These are phyloP conservation scores for Xylaria bambusicola DNA, from an alignment of 495 filamentous ascomycete species.

Conservation along the genomic window DNA sequence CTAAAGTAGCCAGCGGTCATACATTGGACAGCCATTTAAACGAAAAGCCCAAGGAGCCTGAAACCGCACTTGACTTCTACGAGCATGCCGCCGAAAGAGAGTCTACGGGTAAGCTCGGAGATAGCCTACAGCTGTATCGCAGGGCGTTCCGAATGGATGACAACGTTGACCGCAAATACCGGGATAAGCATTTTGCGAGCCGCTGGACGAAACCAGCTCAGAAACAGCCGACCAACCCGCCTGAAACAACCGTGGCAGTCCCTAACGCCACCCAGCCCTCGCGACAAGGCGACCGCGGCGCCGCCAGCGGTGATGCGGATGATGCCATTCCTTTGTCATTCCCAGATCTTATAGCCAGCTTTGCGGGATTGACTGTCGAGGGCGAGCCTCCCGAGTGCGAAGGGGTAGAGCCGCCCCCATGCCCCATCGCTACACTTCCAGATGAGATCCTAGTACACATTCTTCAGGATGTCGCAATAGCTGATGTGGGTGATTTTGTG, in stretches of 20 bases:
- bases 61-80: constrained; percentile 87
- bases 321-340: constrained; percentile 43
- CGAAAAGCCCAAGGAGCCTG: constrained; percentile 52
- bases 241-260: constrained; percentile 54
- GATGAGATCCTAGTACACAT: constrained; percentile 81
- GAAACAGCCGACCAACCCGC: constrained; percentile 47
- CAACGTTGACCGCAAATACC: constrained; percentile 80
- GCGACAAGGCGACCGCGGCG: constrained; percentile 51
- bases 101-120: constrained; percentile 78
- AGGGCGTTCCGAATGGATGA: constrained; percentile 90
- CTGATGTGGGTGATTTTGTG: constrained; percentile 77
- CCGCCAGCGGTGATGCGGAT: constrained; percentile 1
- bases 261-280: constrained; percentile 59
- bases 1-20: constrained; percentile 21
- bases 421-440: constrained; percentile 75
- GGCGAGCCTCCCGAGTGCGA: constrained; percentile 58
- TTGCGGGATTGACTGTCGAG: constrained; percentile 65
- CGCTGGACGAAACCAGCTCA: constrained; percentile 41
- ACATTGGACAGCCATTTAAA: constrained; percentile 16
- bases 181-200: constrained; percentile 83
- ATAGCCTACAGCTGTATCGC: constrained; percentile 85
- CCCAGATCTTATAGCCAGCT: constrained; percentile 73
- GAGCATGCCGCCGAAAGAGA: constrained; percentile 91
- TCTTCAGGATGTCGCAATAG: constrained; percentile 65
- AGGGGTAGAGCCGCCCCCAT: constrained; percentile 67